Evolutionary conservation across 805 yeast genomes (phyloP).

Genomic region (Candida andamanensis): DNA sequence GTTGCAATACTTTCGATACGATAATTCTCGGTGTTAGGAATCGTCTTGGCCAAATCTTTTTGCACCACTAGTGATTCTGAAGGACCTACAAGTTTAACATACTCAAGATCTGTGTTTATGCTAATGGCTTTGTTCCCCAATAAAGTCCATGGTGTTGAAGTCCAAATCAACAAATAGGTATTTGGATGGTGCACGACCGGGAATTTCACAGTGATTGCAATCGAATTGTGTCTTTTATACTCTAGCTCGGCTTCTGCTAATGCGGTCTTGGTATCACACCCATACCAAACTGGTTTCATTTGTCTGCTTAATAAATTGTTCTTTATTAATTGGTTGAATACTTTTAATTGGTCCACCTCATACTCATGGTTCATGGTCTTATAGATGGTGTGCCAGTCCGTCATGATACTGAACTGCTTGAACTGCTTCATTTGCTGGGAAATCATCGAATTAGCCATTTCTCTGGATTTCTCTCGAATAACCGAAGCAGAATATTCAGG

Average conservation of each 20-base stretch:
- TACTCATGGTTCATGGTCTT: slow-evolving; percentile 65
- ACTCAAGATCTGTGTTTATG: slow-evolving; percentile 52
- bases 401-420: slow-evolving; percentile 68
- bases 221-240: slow-evolving; percentile 68
- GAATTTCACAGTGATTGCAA: slow-evolving; percentile 64
- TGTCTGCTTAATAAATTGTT: slow-evolving; percentile 74
- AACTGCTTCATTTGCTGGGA: slow-evolving; percentile 61
- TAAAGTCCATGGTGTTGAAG: slow-evolving; percentile 98
- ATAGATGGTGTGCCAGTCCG: slow-evolving; percentile 74
- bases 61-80: slow-evolving; percentile 56
- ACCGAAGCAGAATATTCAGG: slow-evolving; percentile 33
- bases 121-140: slow-evolving; percentile 84
- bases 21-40: slow-evolving; percentile 17
- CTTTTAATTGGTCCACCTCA: slow-evolving; percentile 68
- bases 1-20: slow-evolving; percentile 1
- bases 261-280: slow-evolving; percentile 89
- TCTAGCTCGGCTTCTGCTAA: slow-evolving; percentile 95
- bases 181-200: slow-evolving; percentile 30
- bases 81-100: slow-evolving; percentile 41
- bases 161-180: slow-evolving; percentile 66
- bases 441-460: slow-evolving; percentile 67
- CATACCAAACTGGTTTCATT: slow-evolving; percentile 96
- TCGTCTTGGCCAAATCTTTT: slow-evolving; percentile 35
- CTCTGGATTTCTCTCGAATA: slow-evolving; percentile 59
- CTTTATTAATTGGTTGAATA: slow-evolving; percentile 62